phyloP scores from a whole-genome alignment of 257 asterid species.

The Ballota nigra region DNA sequence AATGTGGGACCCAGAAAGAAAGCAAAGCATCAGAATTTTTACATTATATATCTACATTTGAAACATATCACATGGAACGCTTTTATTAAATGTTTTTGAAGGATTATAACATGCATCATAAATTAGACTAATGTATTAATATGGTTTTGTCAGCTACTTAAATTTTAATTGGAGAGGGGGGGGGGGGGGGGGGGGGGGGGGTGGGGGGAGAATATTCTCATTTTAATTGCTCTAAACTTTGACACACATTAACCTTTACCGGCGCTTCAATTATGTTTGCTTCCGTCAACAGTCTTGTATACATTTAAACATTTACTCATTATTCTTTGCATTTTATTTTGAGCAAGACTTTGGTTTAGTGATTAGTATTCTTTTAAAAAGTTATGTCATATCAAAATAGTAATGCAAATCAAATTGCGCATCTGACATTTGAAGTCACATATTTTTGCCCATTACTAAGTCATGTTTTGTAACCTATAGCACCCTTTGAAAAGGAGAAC shows the following conservation, averaged over 20 bases:
- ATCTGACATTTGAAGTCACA: no score
- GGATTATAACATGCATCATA: not conserved
- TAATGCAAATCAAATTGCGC: no score
- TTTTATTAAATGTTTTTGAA: not conserved
- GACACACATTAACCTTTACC: not conserved
- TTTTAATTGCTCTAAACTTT: not conserved
- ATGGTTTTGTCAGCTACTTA: constrained; percentile 6
- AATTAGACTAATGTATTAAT: not conserved
- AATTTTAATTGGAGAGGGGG: not conserved
- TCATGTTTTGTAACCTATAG: no score
- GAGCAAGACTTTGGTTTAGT: not conserved
- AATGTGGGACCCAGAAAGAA: constrained; percentile 16
- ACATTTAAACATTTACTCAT: not conserved
- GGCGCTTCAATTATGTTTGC: not conserved
- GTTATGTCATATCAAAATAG: no score
- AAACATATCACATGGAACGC: constrained; percentile 12
- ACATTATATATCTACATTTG: not conserved
- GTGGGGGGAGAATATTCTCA: no score
- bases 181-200: no score
- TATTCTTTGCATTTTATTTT: not conserved
- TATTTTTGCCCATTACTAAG: no score
- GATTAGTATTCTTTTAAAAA: no score
- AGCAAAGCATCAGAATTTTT: not conserved
- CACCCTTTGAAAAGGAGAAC: no score
- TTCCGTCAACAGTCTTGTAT: not conserved